These are phyloP conservation scores for Oryza officinalis DNA, from an alignment of 176 grass and related monocot species.

Conservation along the genomic window DNA sequence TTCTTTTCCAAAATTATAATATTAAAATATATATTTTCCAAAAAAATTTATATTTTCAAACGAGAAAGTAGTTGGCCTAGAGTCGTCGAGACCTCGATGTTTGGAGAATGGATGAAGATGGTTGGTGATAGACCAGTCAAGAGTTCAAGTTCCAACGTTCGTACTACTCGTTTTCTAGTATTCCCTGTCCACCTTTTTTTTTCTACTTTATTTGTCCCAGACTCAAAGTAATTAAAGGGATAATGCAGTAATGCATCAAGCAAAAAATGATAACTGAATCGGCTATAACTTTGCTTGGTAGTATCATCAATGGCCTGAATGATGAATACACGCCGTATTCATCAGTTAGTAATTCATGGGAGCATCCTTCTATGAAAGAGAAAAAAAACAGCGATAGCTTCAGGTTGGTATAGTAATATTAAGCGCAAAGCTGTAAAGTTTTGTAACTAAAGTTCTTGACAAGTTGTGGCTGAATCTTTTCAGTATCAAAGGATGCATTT, in stretches of 20 bases:
- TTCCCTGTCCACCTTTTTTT: constrained; percentile 4
- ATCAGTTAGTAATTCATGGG: neutral
- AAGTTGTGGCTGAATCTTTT: neutral
- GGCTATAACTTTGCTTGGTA: too few species aligned
- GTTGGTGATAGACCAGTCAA: constrained; percentile 15
- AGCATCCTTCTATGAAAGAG: too few species aligned
- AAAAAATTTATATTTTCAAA: too few species aligned
- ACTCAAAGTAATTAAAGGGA: neutral
- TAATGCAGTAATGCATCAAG: neutral
- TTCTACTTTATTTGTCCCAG: neutral
- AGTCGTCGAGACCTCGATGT: neutral
- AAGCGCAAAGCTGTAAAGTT: too few species aligned
- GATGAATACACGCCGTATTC: neutral
- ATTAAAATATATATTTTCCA: too few species aligned
- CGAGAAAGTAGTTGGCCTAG: too few species aligned
- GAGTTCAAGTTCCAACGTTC: constrained; percentile 31
- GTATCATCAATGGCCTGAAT: too few species aligned
- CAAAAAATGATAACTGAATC: too few species aligned
- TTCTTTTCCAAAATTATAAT: too few species aligned
- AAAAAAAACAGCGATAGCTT: too few species aligned
- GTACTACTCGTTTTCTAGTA: neutral
- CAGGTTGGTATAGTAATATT: too few species aligned
- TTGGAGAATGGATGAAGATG: neutral
- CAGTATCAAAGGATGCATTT: neutral
- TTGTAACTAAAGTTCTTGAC: neutral